Conservation (phyloP, 345 rosid species). For the Trapa incisa region DNA sequence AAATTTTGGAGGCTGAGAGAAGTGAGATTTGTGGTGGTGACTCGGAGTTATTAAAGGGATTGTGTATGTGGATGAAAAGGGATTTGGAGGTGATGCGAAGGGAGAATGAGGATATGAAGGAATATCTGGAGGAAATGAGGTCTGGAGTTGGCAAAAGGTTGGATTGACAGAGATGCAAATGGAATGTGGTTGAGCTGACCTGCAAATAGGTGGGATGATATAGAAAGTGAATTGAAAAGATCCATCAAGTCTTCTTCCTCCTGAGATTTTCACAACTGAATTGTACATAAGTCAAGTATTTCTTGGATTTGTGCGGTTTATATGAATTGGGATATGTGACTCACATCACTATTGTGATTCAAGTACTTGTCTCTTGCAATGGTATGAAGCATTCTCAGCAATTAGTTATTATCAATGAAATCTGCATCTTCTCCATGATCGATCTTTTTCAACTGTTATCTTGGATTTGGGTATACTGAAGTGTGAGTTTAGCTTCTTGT, state of each 20-base stretch:
- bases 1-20: constrained; percentile 10
- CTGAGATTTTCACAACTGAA: not conserved
- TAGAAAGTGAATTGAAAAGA: constrained; percentile 46
- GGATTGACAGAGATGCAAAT: constrained; percentile 19
- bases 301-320: not conserved
- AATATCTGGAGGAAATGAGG: constrained; percentile 33
- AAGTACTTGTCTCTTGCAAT: not conserved
- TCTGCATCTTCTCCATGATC: not conserved
- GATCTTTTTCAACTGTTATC: not conserved
- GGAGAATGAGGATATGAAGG: constrained; percentile 43
- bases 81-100: constrained; percentile 41
- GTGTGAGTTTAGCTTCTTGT: not conserved
- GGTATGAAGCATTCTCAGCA: not conserved
- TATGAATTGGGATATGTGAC: not conserved
- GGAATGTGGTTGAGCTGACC: constrained; percentile 20
- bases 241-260: constrained; percentile 45
- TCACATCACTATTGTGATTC: not conserved
- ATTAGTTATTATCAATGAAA: not conserved
- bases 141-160: constrained; percentile 18
- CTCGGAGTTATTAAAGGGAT: constrained; percentile 33
- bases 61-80: constrained; percentile 40
- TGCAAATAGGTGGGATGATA: constrained; percentile 18
- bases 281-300: not conserved
- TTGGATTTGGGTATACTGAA: not conserved
- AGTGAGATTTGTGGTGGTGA: constrained; percentile 21